Evolutionary conservation across 2,329 filamentous ascomycete species (phyloP), one percentile per base, ranked within the genome.

Genomic region (Exophiala viscosa): DNA sequence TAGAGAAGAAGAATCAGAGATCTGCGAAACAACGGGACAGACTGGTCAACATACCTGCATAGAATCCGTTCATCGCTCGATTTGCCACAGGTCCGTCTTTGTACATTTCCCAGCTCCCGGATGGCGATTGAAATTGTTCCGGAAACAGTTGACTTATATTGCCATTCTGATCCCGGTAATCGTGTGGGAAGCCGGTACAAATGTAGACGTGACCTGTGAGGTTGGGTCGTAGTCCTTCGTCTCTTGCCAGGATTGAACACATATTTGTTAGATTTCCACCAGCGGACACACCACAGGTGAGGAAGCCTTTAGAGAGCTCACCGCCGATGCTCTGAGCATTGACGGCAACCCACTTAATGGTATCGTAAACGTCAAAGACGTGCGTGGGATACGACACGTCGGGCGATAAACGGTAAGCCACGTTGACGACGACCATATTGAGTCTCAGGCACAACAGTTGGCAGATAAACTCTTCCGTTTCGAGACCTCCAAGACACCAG

Each of bases 341-440:
- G 35, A 57, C 46, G 1, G 38, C 46, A 47, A 62, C 65, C 65
- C 66, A 67, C 62, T 65, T 67, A 0, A 68, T 60, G 3, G 61
- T 54, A 32, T 64, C 62, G 63, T 64, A 67, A 9, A 58, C 61
- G 23, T 66, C 64, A 33, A 62, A 60, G 34, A 63, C 60, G 1
- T 58, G 57, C 0, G 62, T 52, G 2, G 49, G 58, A 50, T 48
- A 60, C 3, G 34, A 32, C 23, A 50, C 42, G 32, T 59, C 60
- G 13, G 60, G 60, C n/a, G 56, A 51, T 13, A 62, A 50, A 4
- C 58, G 56, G 34, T 60, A 60, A 40, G 41, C 60, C 31, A 60
- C 50, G 40, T 49, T 58, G 42, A 60, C 47, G 17, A 59, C 42
- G 14, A 60, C 41, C 6, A 58, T 58, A 11, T 46, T 45, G 33